phyloP scores from a whole-genome alignment of 2,329 filamentous ascomycete species.

The Aureobasidium vineae region DNA sequence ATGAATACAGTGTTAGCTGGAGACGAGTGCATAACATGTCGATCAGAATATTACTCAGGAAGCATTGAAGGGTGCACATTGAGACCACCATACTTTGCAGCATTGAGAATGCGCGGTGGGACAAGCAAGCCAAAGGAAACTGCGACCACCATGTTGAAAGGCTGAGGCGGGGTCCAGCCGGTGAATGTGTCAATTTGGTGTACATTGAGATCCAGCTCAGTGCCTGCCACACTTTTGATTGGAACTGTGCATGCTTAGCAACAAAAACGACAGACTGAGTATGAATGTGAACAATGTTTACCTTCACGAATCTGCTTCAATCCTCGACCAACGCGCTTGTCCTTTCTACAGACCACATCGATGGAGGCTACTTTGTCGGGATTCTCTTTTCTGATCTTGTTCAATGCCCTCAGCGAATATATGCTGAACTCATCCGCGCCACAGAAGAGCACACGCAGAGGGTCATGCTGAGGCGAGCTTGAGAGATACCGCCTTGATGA shows the following conservation, averaged over 20 bases:
- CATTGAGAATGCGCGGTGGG: constrained; percentile 69
- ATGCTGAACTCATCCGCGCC: constrained; percentile 91
- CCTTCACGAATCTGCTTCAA: constrained; percentile 66
- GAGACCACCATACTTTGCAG: constrained; percentile 76
- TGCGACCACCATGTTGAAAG: constrained; percentile 77
- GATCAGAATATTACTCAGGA: constrained; percentile 61
- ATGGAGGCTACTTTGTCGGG: constrained; percentile 66
- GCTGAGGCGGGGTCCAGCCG: constrained; percentile 67
- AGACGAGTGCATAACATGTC: constrained; percentile 7
- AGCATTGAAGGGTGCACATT: constrained; percentile 93
- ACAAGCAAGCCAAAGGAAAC: constrained; percentile 95
- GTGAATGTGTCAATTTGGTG: constrained; percentile 81
- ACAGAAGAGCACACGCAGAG: constrained; percentile 86
- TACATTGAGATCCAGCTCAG: constrained; percentile 60
- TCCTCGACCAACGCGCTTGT: constrained; percentile 74
- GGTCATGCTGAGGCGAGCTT: constrained; percentile 40
- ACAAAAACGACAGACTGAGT: background rate
- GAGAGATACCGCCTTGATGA: constrained; percentile 4
- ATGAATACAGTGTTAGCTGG: constrained; percentile 25
- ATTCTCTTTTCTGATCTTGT: constrained; percentile 53
- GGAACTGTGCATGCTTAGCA: constrained; percentile 57
- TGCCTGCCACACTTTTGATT: constrained; percentile 63
- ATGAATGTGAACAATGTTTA: constrained; percentile 38
- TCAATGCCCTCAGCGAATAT: constrained; percentile 67
- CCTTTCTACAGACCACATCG: constrained; percentile 78